Evolutionary conservation across 163 green algal genomes (phyloP).

Genomic region (Scenedesmus sp.): DNA sequence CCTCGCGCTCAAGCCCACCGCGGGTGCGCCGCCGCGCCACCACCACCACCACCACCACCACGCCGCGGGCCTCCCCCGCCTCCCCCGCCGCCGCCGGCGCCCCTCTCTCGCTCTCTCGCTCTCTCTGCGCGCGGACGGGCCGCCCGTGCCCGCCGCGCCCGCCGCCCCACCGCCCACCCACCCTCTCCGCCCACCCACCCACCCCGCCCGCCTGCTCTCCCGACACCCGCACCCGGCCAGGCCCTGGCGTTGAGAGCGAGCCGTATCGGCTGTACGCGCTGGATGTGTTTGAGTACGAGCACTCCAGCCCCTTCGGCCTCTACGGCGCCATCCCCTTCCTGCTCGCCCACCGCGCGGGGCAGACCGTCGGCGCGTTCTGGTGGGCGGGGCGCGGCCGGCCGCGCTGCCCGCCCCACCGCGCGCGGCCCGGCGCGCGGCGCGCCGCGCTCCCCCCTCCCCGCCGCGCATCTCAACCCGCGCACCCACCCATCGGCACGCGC

Average conservation of each 20-base stretch:
- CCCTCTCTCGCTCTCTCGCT: no score
- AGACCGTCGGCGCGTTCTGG: slow-evolving; percentile 92
- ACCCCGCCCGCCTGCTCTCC: no score
- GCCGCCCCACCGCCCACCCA: no score
- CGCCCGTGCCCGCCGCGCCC: no score
- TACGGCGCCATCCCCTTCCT: slow-evolving; percentile 98
- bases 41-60: background rate
- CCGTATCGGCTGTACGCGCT: slow-evolving; percentile 99
- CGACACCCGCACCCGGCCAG: slow-evolving; percentile 8
- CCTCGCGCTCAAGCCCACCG: slow-evolving; percentile 81
- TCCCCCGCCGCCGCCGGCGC: no score
- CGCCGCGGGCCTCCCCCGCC: background rate
- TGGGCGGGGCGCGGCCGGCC: slow-evolving; percentile 51
- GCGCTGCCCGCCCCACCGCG: no score
- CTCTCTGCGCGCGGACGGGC: no score
- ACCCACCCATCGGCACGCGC: no score
- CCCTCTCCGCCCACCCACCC: no score
- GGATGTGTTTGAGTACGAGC: slow-evolving; percentile 99
- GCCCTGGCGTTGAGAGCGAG: slow-evolving; percentile 63
- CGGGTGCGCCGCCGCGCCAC: slow-evolving; percentile 40
- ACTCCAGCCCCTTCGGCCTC: slow-evolving; percentile 94
- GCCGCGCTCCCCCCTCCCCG: no score
- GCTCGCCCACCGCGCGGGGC: slow-evolving; percentile 77
- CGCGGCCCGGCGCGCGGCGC: no score
- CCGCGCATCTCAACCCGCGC: no score